phyloP scores from a whole-genome alignment of 2,329 filamentous ascomycete species.

The Penicillium nordicum region DNA sequence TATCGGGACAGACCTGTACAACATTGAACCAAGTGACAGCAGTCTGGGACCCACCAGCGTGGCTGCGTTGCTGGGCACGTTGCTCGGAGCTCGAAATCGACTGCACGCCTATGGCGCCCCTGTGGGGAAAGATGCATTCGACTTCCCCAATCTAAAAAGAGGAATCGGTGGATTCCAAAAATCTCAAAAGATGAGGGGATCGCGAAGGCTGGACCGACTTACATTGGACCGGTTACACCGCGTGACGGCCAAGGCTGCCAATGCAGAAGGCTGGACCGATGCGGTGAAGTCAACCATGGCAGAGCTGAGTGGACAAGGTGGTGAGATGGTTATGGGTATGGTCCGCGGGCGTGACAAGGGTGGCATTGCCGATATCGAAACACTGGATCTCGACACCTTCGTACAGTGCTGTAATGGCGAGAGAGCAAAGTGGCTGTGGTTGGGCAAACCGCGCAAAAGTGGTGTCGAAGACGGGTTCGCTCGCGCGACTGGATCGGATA shows the following conservation, averaged over 20 bases:
- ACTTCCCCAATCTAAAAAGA: conserved; percentile 74
- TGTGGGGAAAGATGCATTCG: conserved; percentile 87
- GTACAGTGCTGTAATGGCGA: conserved; percentile 74
- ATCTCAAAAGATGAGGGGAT: conserved; percentile 73
- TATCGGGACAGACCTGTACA: conserved; percentile 87
- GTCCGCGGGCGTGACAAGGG: conserved; percentile 82
- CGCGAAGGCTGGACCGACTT: conserved; percentile 74
- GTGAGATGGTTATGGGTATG: conserved; percentile 94
- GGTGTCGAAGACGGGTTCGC: conserved; percentile 31
- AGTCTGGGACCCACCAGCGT: conserved; percentile 91
- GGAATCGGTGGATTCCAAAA: conserved; percentile 90
- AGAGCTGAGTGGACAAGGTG: conserved; percentile 88
- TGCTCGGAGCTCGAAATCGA: conserved; percentile 86
- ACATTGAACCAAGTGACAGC: conserved; percentile 86
- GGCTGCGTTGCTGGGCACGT: conserved; percentile 76
- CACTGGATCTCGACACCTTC: conserved; percentile 81
- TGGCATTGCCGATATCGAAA: conserved; percentile 89
- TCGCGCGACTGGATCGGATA: conserved; percentile 35
- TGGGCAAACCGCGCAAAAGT: conserved; percentile 75
- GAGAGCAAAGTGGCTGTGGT: conserved; percentile 89
- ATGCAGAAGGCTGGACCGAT: conserved; percentile 83
- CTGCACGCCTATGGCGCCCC: conserved; percentile 80
- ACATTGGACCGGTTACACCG: conserved; percentile 78
- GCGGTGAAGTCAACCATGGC: conserved; percentile 94
- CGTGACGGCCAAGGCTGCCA: conserved; percentile 84